A percentile compares a stretch with the other conserved stretches of the same genome.
Evolutionary conservation across 2,329 filamentous ascomycete species (phyloP).

Genomic region (Lachnellula hyalina): DNA sequence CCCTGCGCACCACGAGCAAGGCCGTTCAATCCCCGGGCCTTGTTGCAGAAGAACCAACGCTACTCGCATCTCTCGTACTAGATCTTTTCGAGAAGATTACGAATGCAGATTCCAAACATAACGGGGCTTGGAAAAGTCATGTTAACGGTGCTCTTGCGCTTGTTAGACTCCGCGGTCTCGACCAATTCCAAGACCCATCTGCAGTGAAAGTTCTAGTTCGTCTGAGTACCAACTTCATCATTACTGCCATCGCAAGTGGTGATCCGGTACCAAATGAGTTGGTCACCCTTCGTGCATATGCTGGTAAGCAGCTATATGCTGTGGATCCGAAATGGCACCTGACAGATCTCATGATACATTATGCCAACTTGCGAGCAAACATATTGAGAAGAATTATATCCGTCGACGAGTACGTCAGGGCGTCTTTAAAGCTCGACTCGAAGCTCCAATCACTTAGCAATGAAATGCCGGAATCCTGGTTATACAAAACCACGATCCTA

Average conservation of each 20-base stretch:
- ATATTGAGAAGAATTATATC: background rate
- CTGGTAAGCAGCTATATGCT: background rate
- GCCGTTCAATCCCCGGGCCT: constrained; percentile 1
- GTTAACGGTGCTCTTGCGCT: constrained; percentile 16
- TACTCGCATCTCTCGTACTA: constrained; percentile 12
- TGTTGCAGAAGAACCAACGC: constrained; percentile 4
- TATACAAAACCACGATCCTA: background rate
- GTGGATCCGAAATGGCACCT: background rate
- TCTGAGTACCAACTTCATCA: background rate
- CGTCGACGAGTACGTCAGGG: background rate
- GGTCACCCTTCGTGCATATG: background rate
- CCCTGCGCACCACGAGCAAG: constrained; percentile 4
- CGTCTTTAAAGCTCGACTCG: background rate
- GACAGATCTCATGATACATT: background rate
- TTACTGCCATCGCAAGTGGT: background rate
- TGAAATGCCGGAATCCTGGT: background rate
- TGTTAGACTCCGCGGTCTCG: constrained; percentile 10
- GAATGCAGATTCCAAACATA: background rate
- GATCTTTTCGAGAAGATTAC: constrained; percentile 17
- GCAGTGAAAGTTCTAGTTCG: background rate
- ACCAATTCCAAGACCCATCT: background rate
- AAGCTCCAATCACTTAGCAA: background rate
- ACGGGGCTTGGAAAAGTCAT: constrained; percentile 12
- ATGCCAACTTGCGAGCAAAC: background rate
- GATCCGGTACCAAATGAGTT: background rate